Conservation (phyloP, 2,329 filamentous ascomycete genomes). For the Pseudohalonectria lignicola region DNA sequence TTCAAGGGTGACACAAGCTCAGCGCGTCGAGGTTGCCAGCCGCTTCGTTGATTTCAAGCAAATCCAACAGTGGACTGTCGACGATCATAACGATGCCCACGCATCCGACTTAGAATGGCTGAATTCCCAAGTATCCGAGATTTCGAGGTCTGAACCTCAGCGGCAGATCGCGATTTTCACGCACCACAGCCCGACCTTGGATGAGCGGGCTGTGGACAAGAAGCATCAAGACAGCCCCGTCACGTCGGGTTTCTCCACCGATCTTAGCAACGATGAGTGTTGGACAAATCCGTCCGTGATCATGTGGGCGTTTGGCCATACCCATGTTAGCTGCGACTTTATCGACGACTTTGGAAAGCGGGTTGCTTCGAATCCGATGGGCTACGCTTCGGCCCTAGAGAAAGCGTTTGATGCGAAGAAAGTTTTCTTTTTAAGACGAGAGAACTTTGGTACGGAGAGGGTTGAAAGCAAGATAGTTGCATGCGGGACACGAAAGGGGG, state of each 20-base stretch:
- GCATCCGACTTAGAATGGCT: constrained; percentile 39
- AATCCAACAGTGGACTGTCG: constrained; percentile 39
- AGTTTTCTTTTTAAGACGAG: no score
- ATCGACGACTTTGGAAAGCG: no score
- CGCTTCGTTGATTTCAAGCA: constrained; percentile 38
- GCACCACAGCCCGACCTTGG: constrained; percentile 37
- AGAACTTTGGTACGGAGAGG: no score
- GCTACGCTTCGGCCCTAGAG: no score
- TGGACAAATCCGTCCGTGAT: constrained; percentile 19
- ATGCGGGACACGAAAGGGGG: no score
- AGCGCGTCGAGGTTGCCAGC: constrained; percentile 17
- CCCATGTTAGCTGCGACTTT: constrained; percentile 30
- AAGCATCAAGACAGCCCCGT: constrained; percentile 37
- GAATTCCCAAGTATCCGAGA: constrained; percentile 19
- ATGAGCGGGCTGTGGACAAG: constrained; percentile 3
- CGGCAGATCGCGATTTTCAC: constrained; percentile 36
- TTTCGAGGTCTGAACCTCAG: constrained; percentile 4
- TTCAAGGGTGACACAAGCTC: no score
- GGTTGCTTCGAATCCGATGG: no score
- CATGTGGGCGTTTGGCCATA: constrained; percentile 37
- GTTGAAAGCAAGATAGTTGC: no score
- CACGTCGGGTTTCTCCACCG: constrained; percentile 40
- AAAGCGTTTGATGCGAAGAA: no score
- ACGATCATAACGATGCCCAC: constrained; percentile 36
- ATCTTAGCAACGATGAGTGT: constrained; percentile 20